Percentiles rank a stretch among this genome's conserved stretches.
These are phyloP conservation scores for Phytophthora multivora DNA, from an alignment of 352 stramenopile species.

Conservation along the genomic window DNA sequence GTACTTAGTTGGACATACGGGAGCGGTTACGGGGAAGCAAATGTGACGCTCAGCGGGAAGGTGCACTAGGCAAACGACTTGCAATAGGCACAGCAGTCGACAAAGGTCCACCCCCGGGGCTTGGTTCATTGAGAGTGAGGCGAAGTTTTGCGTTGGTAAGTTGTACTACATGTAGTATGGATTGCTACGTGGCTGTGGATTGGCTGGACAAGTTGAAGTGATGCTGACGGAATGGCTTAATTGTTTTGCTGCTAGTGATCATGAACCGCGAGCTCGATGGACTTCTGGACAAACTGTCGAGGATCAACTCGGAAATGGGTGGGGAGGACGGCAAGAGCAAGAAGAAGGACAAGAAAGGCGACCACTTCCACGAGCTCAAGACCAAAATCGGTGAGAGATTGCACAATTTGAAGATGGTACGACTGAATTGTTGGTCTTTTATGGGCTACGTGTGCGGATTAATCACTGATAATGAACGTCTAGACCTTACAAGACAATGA, in stretches of 20 bases:
- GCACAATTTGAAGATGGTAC: slow-evolving; percentile 78
- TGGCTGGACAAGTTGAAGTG: slow-evolving; percentile 39
- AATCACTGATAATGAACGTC: slow-evolving; percentile 2
- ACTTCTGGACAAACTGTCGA: slow-evolving; percentile 70
- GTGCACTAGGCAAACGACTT: slow-evolving; percentile 21
- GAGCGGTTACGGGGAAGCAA: slow-evolving; percentile 18
- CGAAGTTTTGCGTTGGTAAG: slow-evolving; percentile 12
- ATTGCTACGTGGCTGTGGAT: slow-evolving; percentile 25
- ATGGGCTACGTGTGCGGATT: too few relatives aligned
- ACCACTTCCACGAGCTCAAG: slow-evolving; percentile 85
- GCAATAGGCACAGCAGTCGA: background rate
- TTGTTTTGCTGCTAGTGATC: slow-evolving; percentile 17
- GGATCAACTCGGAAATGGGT: slow-evolving; percentile 84
- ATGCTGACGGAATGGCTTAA: slow-evolving; percentile 30
- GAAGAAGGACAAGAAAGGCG: slow-evolving; percentile 62
- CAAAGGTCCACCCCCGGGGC: background rate
- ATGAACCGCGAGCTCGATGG: slow-evolving; percentile 85
- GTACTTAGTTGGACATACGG: slow-evolving; percentile 22
- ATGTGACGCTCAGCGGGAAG: slow-evolving; percentile 12
- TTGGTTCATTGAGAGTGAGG: slow-evolving; percentile 1
- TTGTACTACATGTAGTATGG: background rate
- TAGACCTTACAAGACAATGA: slow-evolving; percentile 82
- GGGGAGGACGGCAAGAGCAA: slow-evolving; percentile 75
- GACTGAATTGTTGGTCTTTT: too few relatives aligned
- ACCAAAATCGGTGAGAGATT: slow-evolving; percentile 78